Evolutionary conservation across 306 rosid genomes (phyloP), one percentile per base, ranked within the genome.

Genomic region (Adenanthera pavonina): DNA sequence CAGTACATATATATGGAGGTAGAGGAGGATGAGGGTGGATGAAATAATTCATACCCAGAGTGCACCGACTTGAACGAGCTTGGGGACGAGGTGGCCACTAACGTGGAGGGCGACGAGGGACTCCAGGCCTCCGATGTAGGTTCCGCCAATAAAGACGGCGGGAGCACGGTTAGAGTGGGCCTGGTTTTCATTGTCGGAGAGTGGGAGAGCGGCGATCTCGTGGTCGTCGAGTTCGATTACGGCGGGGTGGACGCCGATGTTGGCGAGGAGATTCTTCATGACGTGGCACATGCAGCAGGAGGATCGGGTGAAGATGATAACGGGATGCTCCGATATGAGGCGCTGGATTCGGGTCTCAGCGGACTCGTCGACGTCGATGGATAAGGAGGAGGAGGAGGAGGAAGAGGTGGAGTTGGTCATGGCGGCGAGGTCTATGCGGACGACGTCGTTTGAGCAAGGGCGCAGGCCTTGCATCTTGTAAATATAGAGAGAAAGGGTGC

Each of bases 201-300:
- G 7, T 0, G 97, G 85, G 17, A 95, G 91, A 8, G 95, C 92
- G 72, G 89, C 79, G 90, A 94, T 91, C 94, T 96, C 99, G 65
- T 87, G 72, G 81, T 96, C 98, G 25, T 96, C 99, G 25, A 94
- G 86, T 86, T 96, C 92, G 87, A 96, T 96, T 84, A 96, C 99
- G 69, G 97, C 92, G 0, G 99, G 99, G 87, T 96, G 91, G 72
- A 92, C 99, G 0, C 99, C 98, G 61, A 93, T 85, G 73, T 90
- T 89, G 79, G 91, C 93, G 9, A 96, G 97, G 60, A 96, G 97
- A 72, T 91, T 89, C 91, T 96, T 96, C 98, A 96, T 96, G 90
- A 96, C 99, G 85, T 92, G 99, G 90, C 98, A 96, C 99, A 96
- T 96, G 97, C 92, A 96, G 84, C 99, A 96, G 1, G 98, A 87